Evolutionary conservation across 495 filamentous ascomycete species (phyloP), one percentile per base, ranked within the genome.

Genomic region (Glonium stellatum): DNA sequence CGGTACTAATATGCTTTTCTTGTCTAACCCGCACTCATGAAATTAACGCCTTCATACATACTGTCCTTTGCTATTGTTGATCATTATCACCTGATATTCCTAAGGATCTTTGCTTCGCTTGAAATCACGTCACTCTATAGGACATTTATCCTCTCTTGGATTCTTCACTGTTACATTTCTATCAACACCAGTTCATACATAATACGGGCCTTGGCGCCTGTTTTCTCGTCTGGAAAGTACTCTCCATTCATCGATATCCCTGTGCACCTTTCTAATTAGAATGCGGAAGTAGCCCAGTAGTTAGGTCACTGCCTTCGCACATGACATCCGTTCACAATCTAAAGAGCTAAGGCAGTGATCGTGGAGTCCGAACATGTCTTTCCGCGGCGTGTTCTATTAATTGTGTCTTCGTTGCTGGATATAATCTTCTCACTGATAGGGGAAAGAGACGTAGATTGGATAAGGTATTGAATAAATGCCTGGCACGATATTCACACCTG

Each of bases 271-370:
- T 31, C 27, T 31, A 31, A 6, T 31, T 6, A 31, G 27, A 41
- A 31, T 54, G 65, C 65, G 57, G 37, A 47, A 22, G 62, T 68
- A 42, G 65, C 56, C 62, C 59, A 65, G 65, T 69, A 63, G 66
- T 69, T 69, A 69, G 59, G 62, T 54, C 59, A 59, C 39, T 54
- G 60, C 59, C 60, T 63, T 66, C 66, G 63, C 66, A 69, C 13
- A 8, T 15, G 15, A 15, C 19, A 51, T 23, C 10, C 47, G 25
- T 19, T 55, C 53, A 23, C 36, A 5, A 1, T 31, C 27, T 6
- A 31, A 31, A 31, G 27, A 3, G 6, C 6, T n/a, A 36, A 69
- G 60, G 66, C 60, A 59, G 66, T 51, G 61, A 41, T 62, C 66
- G 63, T n/a, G 12, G 66, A 46, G 66, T 65, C 65, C 62, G 65